Base-by-base conservation (phyloP, 2,329 filamentous ascomycete species). In the Epichloe scottii region DNA sequence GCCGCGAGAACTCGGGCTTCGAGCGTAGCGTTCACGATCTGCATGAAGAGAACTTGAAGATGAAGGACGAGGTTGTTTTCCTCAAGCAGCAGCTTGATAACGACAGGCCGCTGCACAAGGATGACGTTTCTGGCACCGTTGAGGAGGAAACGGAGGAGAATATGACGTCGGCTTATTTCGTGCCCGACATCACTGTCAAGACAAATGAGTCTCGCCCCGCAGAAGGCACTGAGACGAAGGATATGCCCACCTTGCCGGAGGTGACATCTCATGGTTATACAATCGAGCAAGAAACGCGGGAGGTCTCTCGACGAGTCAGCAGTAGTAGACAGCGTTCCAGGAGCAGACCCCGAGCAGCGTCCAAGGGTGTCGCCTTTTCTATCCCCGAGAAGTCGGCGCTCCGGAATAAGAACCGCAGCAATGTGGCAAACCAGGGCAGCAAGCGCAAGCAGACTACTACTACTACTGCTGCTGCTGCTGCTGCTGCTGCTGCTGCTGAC, bases 131-230 rank as follows among this genome's bases (percentile, higher is more conserved):
- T 39, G 63, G 58, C 14, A 62, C 59, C 12, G 57, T 66, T 2
- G 65, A 68, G 4, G 65, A 68, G 1, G 63, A 66, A 50, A 68
- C 65, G 7, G 71, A 71, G 46, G 75, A 78, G 39, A 77, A 78
- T 55, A 77, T 79, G 72, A 79, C 77, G 0, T 80, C 77, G 5
- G 77, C 75, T 3, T 74, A 79, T 57, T 78, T 80, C 56, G 67
- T 80, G 51, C 76, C 77, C 21, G 77, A 81, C 55, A 79, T 79
- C 54, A 80, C 77, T 2, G 67, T 78, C 35, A 71, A 75, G 51
- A 68, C 65, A 4, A 69, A 71, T 50, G 64, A 66, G 21, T 59
- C 62, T 23, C 63, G 48, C 7, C 55, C 55, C 2, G 52, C 40
- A 10, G 66, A 71, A 52, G 62, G 59, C 52, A 66, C 63, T 4